Conservation (phyloP, 2,329 filamentous ascomycete species). For the Fusarium sp. region DNA sequence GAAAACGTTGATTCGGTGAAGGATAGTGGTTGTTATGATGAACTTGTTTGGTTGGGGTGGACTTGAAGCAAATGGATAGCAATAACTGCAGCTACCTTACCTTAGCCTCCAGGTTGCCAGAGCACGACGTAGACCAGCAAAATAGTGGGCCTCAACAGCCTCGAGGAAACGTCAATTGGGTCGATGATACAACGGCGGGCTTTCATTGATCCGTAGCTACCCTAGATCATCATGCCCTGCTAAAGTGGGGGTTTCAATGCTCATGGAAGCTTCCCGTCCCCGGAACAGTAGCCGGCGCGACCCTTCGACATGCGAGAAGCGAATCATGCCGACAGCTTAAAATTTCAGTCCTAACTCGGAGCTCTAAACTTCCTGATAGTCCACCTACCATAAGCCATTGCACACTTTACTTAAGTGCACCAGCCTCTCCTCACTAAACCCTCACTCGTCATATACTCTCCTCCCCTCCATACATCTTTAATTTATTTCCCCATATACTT, state of each 20-base stretch:
- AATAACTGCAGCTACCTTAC: conserved; percentile 35
- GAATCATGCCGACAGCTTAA: conserved; percentile 45
- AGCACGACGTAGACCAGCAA: conserved; percentile 49
- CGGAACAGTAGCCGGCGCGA: conserved; percentile 41
- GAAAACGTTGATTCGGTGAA: background rate
- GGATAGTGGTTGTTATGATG: conserved; percentile 32
- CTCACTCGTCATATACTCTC: conserved; percentile 10
- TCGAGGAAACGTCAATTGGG: conserved; percentile 24
- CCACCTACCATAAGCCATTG: conserved; percentile 33
- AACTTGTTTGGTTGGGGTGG: conserved; percentile 34
- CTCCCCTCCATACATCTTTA: conserved; percentile 5
- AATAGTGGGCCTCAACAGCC: conserved; percentile 32
- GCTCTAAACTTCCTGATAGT: conserved; percentile 44
- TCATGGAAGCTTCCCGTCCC: conserved; percentile 36
- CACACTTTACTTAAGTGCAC: conserved; percentile 32
- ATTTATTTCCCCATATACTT: conserved; percentile 10
- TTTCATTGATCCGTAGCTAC: conserved; percentile 47
- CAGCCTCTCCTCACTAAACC: conserved; percentile 16
- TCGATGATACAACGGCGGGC: conserved; percentile 33
- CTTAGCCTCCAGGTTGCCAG: conserved; percentile 51
- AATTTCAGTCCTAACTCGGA: conserved; percentile 46
- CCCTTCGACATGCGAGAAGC: conserved; percentile 32
- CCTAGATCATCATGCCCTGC: background rate
- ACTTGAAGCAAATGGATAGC: conserved; percentile 22
- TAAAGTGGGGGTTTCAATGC: conserved; percentile 14